phyloP scores from a whole-genome alignment of 208 protist genomes.

The Naegleria lovaniensis region DNA sequence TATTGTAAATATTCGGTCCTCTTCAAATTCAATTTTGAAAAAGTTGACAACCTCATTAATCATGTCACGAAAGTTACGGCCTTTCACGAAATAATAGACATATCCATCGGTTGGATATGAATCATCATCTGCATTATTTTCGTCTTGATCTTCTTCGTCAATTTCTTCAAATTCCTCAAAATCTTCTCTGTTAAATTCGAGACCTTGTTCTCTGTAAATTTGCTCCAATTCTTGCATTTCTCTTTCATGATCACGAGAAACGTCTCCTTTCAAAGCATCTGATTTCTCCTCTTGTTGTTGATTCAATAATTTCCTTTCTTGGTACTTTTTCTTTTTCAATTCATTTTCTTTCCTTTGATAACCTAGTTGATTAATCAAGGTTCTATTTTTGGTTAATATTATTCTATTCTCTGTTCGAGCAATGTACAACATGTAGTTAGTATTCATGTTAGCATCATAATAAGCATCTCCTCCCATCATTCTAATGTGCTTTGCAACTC shows the following conservation, averaged over 20 bases:
- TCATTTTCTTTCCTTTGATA: background rate
- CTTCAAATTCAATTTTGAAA: conserved; percentile 10
- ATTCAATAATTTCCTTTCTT: background rate
- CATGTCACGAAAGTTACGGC: background rate
- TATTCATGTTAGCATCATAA: background rate
- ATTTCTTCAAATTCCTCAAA: background rate
- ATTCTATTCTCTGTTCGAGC: background rate
- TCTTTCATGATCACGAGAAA: background rate
- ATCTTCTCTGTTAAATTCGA: conserved; percentile 8
- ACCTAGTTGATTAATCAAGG: background rate
- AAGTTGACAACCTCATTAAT: conserved; percentile 6
- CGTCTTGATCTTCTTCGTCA: background rate
- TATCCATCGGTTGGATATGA: background rate
- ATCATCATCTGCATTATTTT: background rate
- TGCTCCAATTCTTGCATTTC: background rate
- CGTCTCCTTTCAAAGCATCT: background rate
- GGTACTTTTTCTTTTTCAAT: background rate
- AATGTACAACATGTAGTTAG: background rate
- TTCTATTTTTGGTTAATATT: conserved; percentile 23
- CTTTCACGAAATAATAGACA: conserved; percentile 1
- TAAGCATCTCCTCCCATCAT: background rate
- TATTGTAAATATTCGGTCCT: background rate
- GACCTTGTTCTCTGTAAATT: background rate
- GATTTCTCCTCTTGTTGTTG: too few relatives aligned
- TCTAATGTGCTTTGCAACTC: background rate